Evolutionary conservation across 208 protist species (phyloP).

Genomic region (Kentomonas sorsogonicus): DNA sequence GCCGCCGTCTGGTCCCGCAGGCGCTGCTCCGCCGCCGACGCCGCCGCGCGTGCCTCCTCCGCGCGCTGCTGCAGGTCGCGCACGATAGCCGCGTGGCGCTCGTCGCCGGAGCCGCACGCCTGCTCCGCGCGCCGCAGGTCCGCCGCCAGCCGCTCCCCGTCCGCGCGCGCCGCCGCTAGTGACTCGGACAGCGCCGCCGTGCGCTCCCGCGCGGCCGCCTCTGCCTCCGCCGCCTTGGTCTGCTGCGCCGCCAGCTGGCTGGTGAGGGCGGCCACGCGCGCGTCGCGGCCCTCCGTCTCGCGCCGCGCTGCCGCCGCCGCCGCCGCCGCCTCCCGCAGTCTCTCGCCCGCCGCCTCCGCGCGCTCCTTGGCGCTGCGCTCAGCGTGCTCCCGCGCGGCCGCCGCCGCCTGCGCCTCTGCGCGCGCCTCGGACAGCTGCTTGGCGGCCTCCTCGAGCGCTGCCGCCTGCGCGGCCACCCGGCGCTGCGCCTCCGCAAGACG

Average conservation of each 20-base stretch:
- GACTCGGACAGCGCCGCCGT: constrained; percentile 20
- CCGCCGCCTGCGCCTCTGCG: constrained; percentile 11
- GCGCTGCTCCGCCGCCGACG: constrained; percentile 18
- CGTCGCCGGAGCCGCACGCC: too few species aligned
- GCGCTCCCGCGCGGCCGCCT: constrained; percentile 22
- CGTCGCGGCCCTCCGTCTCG: too few species aligned
- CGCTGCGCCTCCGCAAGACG: constrained; percentile 12
- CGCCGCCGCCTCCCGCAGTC: too few species aligned
- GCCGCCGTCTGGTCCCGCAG: constrained; percentile 19
- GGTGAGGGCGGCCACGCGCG: too few species aligned
- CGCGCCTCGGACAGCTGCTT: constrained; percentile 13
- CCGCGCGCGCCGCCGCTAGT: constrained; percentile 7
- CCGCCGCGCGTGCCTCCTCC: constrained; percentile 16
- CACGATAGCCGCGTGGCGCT: too few species aligned
- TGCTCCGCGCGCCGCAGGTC: too few species aligned
- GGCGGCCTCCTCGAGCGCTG: constrained; percentile 16
- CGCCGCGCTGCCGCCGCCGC: too few species aligned
- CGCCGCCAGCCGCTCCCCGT: constrained; percentile 12
- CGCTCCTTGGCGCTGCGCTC: constrained; percentile 8
- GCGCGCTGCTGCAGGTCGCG: too few species aligned
- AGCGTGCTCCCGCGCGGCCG: constrained; percentile 13
- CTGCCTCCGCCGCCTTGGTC: constrained; percentile 15
- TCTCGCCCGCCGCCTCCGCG: constrained; percentile 5
- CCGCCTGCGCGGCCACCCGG: constrained; percentile 14
- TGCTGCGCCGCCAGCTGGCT: constrained; percentile 9